Evolutionary conservation across 495 filamentous ascomycete species (phyloP).

Genomic region (Cercophora scortea): DNA sequence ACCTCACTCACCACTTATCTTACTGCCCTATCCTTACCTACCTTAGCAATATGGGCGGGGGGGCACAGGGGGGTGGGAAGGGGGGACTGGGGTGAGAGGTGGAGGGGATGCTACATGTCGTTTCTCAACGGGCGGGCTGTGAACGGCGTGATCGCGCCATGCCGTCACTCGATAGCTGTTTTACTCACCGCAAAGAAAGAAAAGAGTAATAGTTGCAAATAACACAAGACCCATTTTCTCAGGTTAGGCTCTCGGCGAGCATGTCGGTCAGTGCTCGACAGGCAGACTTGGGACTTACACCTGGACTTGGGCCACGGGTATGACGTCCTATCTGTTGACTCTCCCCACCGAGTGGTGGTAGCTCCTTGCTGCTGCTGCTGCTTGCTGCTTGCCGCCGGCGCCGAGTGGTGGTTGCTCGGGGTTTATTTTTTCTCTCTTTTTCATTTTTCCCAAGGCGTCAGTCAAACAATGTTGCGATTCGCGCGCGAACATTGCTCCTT

Average conservation of each 20-base stretch:
- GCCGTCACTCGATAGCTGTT: neutral
- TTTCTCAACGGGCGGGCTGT: constrained; percentile 4
- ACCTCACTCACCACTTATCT: too few relatives aligned
- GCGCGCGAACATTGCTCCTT: too few relatives aligned
- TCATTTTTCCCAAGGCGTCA: too few relatives aligned
- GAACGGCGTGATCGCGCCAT: neutral
- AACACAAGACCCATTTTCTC: neutral
- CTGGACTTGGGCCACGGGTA: neutral
- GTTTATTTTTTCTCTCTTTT: too few relatives aligned
- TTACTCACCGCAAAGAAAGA: neutral
- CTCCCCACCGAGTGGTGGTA: neutral
- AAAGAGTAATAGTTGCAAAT: neutral
- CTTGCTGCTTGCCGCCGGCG: too few relatives aligned
- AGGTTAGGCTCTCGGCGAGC: constrained; percentile 2
- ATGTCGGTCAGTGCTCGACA: neutral
- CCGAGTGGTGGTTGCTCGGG: too few relatives aligned
- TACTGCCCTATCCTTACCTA: too few relatives aligned
- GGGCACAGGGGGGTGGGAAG: neutral
- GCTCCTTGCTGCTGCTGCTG: too few relatives aligned
- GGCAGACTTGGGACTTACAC: neutral
- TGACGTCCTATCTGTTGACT: neutral
- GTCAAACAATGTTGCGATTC: too few relatives aligned
- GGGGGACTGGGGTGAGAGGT: neutral
- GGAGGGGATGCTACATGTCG: constrained; percentile 2
- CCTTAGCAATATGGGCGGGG: too few relatives aligned